Evolutionary conservation across 345 rosid species (phyloP).

Genomic region (Hirschfeldia incana): DNA sequence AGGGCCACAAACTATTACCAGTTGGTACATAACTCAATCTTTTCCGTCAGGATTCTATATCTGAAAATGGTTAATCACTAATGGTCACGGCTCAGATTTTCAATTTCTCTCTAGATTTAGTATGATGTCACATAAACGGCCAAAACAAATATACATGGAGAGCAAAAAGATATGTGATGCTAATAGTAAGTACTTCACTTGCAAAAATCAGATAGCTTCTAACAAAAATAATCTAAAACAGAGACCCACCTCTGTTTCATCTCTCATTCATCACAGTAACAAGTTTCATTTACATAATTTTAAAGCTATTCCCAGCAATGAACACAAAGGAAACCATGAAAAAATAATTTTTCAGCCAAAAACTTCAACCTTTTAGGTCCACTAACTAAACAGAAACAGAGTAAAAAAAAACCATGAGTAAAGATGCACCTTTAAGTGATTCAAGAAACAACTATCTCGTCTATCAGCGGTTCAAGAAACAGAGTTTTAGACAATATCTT

Average conservation of each 20-base stretch:
- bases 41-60: neutral
- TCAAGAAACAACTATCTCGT: neutral
- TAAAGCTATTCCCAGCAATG: no score
- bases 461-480: neutral
- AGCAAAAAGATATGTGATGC: neutral
- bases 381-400: neutral
- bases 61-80: neutral
- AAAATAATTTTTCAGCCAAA: neutral
- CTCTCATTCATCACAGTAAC: no score
- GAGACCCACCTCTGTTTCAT: no score
- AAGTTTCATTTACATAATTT: no score
- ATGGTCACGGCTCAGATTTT: neutral
- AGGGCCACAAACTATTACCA: neutral
- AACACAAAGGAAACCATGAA: no score
- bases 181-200: neutral
- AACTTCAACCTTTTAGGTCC: neutral
- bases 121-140: neutral
- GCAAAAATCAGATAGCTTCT: neutral
- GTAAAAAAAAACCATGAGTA: neutral
- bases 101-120: neutral
- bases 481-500: neutral
- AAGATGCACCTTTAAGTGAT: neutral
- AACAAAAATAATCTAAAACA: neutral
- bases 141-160: neutral
- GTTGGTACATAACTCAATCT: neutral